Evolutionary conservation across 1,284 basidiomycete genomes (phyloP).

Genomic region (Cystobasidium sp.): DNA sequence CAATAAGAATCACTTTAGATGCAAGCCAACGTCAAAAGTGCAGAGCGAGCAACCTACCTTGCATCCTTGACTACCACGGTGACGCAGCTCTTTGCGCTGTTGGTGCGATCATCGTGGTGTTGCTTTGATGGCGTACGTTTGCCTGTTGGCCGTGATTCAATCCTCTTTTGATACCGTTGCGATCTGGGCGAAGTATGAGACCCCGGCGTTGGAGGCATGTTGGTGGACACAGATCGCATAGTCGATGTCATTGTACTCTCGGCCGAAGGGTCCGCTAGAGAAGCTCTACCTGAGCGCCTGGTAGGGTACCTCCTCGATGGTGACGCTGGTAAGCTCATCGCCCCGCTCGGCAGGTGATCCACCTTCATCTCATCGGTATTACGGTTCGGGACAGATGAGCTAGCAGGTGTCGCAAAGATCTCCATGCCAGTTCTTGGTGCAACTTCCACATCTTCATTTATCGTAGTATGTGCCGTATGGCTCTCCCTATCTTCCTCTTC

Average conservation of each 20-base stretch:
- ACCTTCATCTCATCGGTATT: constrained; percentile 20
- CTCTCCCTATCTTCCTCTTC: constrained; percentile 37
- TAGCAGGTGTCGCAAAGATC: neutral
- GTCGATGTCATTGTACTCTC: constrained; percentile 17
- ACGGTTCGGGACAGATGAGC: neutral
- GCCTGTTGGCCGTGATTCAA: neutral
- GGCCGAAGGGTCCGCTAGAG: neutral
- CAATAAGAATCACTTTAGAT: neutral
- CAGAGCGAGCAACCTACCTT: neutral
- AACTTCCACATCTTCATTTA: constrained; percentile 4
- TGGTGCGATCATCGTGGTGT: neutral
- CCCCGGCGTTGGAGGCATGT: neutral
- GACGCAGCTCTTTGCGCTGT: constrained; percentile 6
- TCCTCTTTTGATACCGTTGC: constrained; percentile 12
- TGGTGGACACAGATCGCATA: constrained; percentile 38
- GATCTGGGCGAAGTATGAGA: neutral
- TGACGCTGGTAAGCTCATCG: neutral
- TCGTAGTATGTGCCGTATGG: constrained; percentile 27
- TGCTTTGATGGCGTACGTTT: neutral
- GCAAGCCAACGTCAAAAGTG: neutral
- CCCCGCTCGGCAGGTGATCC: neutral
- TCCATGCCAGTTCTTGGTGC: too few relatives aligned
- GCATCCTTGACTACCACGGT: constrained; percentile 31
- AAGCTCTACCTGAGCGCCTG: neutral
- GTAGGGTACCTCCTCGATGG: constrained; percentile 15